Evolutionary conservation across 352 stramenopile species (phyloP).

Genomic region (Phytophthora chlamydospora): DNA sequence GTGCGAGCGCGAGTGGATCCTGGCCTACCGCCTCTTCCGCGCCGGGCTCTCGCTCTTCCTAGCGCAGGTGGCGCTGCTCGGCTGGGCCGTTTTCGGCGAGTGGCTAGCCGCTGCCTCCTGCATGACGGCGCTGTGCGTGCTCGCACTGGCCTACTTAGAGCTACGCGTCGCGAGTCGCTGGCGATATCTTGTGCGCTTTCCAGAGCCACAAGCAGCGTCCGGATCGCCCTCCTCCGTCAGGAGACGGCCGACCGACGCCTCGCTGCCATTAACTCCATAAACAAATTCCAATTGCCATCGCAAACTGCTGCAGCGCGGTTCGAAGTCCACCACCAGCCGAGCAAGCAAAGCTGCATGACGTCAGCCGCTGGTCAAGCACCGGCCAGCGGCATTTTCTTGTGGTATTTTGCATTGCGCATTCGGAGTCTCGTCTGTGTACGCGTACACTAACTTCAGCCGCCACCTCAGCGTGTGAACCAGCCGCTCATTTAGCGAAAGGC

Average conservation of each 20-base stretch:
- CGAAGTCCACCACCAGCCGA: not conserved
- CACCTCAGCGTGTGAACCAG: not conserved
- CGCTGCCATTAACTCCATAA: conserved; percentile 22
- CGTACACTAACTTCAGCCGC: not conserved
- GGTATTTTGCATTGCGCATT: conserved; percentile 35
- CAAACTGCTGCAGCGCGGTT: not conserved
- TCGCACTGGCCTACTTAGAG: conserved; percentile 64
- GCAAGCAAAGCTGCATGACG: conserved; percentile 10
- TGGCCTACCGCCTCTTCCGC: conserved; percentile 72
- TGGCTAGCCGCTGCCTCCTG: conserved; percentile 49
- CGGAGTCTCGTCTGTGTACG: conserved; percentile 4
- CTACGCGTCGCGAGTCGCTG: conserved; percentile 68
- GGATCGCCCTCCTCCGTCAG: conserved; percentile 11
- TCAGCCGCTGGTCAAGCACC: conserved; percentile 2
- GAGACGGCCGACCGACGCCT: conserved; percentile 20
- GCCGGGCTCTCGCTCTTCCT: conserved; percentile 63
- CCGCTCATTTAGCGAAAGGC: conserved; percentile 34
- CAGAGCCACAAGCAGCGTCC: conserved; percentile 29
- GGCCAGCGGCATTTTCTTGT: conserved; percentile 38
- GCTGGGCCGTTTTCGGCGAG: conserved; percentile 64
- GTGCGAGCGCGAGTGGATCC: conserved; percentile 75
- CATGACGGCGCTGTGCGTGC: conserved; percentile 56
- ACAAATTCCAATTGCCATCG: too few species aligned
- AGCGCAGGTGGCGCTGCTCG: conserved; percentile 59
- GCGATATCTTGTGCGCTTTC: conserved; percentile 75